Evolutionary conservation across 768 basidiomycete species (phyloP), one percentile per base, ranked within the genome.

Genomic region (Amyloporia xantha): DNA sequence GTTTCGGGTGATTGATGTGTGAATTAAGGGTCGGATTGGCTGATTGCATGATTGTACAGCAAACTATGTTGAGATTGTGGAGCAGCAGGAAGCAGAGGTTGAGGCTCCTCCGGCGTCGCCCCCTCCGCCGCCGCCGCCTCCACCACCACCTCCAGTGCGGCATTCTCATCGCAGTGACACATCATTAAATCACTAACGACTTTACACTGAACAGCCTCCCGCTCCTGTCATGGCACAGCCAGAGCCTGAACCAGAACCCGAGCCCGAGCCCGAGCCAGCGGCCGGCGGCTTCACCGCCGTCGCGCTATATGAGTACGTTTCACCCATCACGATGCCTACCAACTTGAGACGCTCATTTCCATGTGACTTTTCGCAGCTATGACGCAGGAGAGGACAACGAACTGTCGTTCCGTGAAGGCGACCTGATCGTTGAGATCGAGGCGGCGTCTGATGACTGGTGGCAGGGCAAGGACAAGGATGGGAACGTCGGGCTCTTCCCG

Each of bases 361-460:
- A 15, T 15, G 30, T 15, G 30, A 33, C 19, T 30, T 20, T 43
- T 1, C 47, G 5, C 42, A 93, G 89, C 54, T 95, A 94, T 59
- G 89, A 91, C 9, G 90, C 93, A 0, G 80, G 80, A 0, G 93
- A 96, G 62, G 91, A 92, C 56, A 96, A 97, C 60, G 93, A 96
- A 61, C 68, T 96, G 24, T 75, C 82, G 2, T 91, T 97, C 77
- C 70, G 63, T 25, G 92, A 91, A 63, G 90, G 89, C 23, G 92
- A 93, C 28, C 68, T 71, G 48, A 88, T 96, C 61, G 74, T 71
- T 15, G 73, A 85, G 48, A 87, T 96, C 46, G 87, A 91, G 59
- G 81, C 84, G 46, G 81, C 79, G 5, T 83, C 80, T 7, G 89
- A 91, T n/a, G 90, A 90, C 56, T 92, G 90, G 91, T 92, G 90